Base-by-base conservation (phyloP, 164 flowering plant species). In the Tetracentron sinense region DNA sequence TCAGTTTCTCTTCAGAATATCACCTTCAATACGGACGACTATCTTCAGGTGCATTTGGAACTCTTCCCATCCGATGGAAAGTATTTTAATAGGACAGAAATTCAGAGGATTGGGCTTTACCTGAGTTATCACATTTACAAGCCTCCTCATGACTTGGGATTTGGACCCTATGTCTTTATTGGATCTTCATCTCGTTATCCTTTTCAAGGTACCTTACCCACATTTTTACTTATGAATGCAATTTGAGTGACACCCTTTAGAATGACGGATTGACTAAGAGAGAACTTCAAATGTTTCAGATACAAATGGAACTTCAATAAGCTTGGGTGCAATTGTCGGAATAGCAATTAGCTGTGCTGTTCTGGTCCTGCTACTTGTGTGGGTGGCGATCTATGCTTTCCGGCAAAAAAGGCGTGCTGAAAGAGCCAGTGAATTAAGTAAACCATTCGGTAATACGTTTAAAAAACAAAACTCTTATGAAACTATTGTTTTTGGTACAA, bases 391-490 rank as follows among this genome's bases (percentile, higher is more conserved):
- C 42, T 88, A 86, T 70, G 95, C 89, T n/a, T 6, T 82, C 58
- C 58, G 77, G 62, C 95, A 88, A 61, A 88, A 81, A 81, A 82
- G 77, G 57, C 83, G 95, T 4, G 95, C 91, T 52, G 91, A 85
- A 64, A 79, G 63, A 71, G 95, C 95, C 16, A 81, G 79, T 58
- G 84, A 71, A 59, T 42, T 78, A 47, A 88, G 86, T 57, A 78
- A 64, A 64, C 91, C 95, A 63, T 88, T 88, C 54, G 89, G 91
- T 88, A 78, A 78, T 62, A 52, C 52, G 35, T 31, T 11, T 35
- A 10, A 12, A 22, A 27, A 50, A 33, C 1, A 8, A 48, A 33
- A 38, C 48, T 28, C 8, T 64, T 21, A 20, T 26, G 22, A 22
- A 38, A n/a, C 35, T 12, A 11, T 7, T 3, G 19, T 42, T 11